Percentiles rank a stretch among this genome's conserved stretches.
Evolutionary conservation across 1,284 basidiomycete genomes (phyloP).

Genomic region (Neolentinus lepideus): DNA sequence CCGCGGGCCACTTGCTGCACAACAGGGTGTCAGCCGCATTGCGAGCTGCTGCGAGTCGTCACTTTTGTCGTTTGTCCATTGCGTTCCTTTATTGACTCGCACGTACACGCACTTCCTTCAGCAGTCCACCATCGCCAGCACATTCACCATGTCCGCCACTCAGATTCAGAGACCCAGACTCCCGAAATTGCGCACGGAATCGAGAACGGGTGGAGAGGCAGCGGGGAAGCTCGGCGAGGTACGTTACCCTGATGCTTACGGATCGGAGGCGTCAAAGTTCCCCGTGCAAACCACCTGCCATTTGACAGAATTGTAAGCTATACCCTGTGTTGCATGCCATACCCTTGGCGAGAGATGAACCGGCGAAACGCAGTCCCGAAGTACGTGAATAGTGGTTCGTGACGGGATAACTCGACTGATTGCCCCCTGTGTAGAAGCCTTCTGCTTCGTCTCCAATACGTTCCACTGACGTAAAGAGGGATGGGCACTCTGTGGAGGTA

Average conservation of each 20-base stretch:
- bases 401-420: neutral
- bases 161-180: neutral
- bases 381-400: neutral
- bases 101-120: too few relatives aligned
- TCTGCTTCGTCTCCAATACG: too few relatives aligned
- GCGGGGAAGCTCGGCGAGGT: neutral
- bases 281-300: neutral
- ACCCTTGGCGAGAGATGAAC: neutral
- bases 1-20: neutral
- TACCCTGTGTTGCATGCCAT: neutral
- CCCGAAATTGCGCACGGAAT: neutral
- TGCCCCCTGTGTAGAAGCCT: neutral
- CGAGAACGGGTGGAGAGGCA: neutral
- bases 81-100: neutral
- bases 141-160: neutral
- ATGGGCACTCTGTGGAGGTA: neutral
- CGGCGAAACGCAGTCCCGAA: neutral
- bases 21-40: neutral
- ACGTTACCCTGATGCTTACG: neutral
- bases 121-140: too few relatives aligned
- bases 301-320: neutral
- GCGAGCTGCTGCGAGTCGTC: neutral
- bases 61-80: neutral
- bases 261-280: neutral
- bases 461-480: too few relatives aligned